Evolutionary conservation across 768 basidiomycete genomes (phyloP).

Genomic region (Porpolomopsis calyptriformis): DNA sequence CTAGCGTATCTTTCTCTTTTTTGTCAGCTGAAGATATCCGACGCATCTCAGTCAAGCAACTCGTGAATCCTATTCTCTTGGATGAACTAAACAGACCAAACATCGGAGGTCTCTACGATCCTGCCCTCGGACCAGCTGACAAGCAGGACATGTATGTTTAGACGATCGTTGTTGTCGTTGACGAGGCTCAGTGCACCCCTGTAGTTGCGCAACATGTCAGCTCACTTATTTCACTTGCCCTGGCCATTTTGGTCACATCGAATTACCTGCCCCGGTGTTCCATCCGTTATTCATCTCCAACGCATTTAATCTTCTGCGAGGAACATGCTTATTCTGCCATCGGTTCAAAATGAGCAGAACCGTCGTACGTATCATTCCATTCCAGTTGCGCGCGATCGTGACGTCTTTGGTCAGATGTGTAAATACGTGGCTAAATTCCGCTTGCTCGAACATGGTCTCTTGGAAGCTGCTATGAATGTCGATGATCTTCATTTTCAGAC

Average conservation of each 20-base stretch:
- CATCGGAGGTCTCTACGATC: conserved; percentile 87
- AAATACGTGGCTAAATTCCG: conserved; percentile 82
- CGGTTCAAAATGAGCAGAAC: conserved; percentile 70
- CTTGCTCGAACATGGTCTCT: conserved; percentile 79
- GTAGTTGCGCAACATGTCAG: conserved; percentile 87
- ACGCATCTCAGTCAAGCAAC: conserved; percentile 94
- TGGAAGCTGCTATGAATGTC: conserved; percentile 69
- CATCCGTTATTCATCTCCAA: conserved; percentile 94
- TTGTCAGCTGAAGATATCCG: conserved; percentile 80
- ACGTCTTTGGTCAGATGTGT: conserved; percentile 40
- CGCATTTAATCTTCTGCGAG: conserved; percentile 77
- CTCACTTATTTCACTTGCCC: conserved; percentile 92
- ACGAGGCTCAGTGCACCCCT: conserved; percentile 10
- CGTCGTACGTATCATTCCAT: conserved; percentile 35
- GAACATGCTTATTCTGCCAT: conserved; percentile 91
- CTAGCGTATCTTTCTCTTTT: conserved; percentile 87
- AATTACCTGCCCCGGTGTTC: conserved; percentile 88
- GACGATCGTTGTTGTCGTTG: conserved; percentile 2
- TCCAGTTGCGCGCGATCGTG: conserved; percentile 4
- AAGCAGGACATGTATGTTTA: conserved; percentile 77
- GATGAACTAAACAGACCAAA: conserved; percentile 93
- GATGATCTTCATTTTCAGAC: conserved; percentile 51
- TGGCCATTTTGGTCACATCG: conserved; percentile 97
- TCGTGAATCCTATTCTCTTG: conserved; percentile 84
- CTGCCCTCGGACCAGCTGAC: conserved; percentile 84